Evolutionary conservation across 2,329 filamentous ascomycete genomes (phyloP).

Genomic region (Trichoderma sp.): DNA sequence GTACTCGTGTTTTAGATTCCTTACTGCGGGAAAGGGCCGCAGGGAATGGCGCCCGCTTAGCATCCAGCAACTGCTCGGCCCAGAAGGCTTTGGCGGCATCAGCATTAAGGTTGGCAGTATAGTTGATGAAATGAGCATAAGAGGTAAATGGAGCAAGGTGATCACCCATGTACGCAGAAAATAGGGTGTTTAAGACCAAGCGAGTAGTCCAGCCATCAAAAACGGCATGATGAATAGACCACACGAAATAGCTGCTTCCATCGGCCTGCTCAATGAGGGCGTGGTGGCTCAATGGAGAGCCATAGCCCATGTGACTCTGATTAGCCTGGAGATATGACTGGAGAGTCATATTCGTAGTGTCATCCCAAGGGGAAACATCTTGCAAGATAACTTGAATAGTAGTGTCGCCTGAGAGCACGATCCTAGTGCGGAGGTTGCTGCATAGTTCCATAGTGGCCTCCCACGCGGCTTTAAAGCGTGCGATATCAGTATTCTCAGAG

Average conservation of each 20-base stretch:
- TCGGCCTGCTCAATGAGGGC: conserved; percentile 3
- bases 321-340: background rate
- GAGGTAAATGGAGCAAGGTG: background rate
- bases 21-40: background rate
- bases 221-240: conserved; percentile 3
- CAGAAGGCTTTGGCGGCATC: conserved; percentile 6
- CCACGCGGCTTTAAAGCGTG: conserved; percentile 24
- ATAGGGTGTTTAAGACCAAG: background rate
- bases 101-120: background rate
- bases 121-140: conserved; percentile 34
- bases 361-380: conserved; percentile 8
- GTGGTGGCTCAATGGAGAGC: background rate
- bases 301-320: conserved; percentile 1
- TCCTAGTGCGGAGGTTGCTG: conserved; percentile 25
- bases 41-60: conserved; percentile 19
- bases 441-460: conserved; percentile 20
- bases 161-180: background rate
- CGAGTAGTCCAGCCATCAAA: conserved; percentile 17
- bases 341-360: background rate
- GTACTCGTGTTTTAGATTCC: background rate
- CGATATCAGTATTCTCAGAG: background rate
- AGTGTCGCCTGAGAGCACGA: conserved; percentile 19
- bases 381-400: conserved; percentile 20
- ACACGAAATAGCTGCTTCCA: conserved; percentile 2
- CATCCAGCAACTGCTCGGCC: conserved; percentile 16